Evolutionary conservation across 192 early-diverging fungal genomes (phyloP), one percentile per base, ranked within the genome.

Genomic region (Umbelopsis vinacea): DNA sequence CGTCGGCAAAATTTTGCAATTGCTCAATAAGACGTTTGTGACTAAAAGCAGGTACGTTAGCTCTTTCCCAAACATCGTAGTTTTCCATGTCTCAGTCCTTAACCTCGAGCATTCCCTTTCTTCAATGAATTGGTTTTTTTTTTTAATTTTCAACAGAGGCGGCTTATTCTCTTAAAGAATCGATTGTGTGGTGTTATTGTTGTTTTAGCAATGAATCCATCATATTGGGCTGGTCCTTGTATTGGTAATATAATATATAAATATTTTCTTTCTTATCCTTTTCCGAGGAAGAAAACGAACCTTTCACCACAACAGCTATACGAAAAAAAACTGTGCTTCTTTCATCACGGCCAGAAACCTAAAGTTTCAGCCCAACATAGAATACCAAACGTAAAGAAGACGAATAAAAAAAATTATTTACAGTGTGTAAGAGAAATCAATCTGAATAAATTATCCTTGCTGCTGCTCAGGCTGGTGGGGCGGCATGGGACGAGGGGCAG

Each of bases 11-110:
- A 87, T 92, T 29, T 82, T 98, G 3, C 78, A 85, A 22, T 81
- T 97, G 74, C 78, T 98, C 66, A 96, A 93, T 71, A 92, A 89
- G 69, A 92, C 88, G 47, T 97, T 98, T 74, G 77, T 90, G 45
- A 83, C 77, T 47, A 75, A 81, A 69, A 81, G 77, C 67, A 77
- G 74, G 81, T 77, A 82, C 11, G 26, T n/a, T 17, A 17, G 26
- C n/a, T n/a, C n/a, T n/a, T n/a, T 63, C 37, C 46, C 74, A 43
- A 43, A 6, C 48, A 17, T 21, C 48, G 11, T 11, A 1, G 24
- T 35, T 26, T n/a, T 26, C 29, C 29, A 29, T 43, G 40, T 43
- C 11, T 7, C 40, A 12, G 11, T 43, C 11, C 40, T 43, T 43
- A 60, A 14, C 55, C 55, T 26, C 55, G 10, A 6, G n/a, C 24